Base-by-base conservation (phyloP, 2,329 filamentous ascomycete species). In the Dactylellina cionopaga region DNA sequence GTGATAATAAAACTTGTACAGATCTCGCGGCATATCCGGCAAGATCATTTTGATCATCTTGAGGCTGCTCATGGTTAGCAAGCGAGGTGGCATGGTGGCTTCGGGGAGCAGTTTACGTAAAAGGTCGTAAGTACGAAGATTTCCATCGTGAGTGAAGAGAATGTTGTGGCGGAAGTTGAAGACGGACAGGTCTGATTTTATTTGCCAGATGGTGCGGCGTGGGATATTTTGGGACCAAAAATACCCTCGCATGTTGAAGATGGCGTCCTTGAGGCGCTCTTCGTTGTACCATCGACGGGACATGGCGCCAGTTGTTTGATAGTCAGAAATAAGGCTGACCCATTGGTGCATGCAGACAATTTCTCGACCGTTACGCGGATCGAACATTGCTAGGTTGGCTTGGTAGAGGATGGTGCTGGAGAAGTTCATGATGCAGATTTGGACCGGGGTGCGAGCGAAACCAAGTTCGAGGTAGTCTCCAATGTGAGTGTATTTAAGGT, bases 351-450 rank as follows among this genome's bases (percentile, higher is more conserved):
- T 71, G 13, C 24, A 51, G 19, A 71, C 13, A 0, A 71, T 49
- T 37, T 71, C 66, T 17, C 15, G 27, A 3, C 59, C 66, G 17
- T 58, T 64, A 2, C 59, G 58, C 11, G 66, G 66, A 24, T 71
- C 59, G 11, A 71, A 71, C 58, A 71, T 64, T 15, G 66, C 66
- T 4, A 71, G 43, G 22, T 71, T 71, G n/a, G 58, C 58, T 10
- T 64, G 58, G 31, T 71, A 71, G 37, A 71, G 29, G n/a, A 71
- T 46, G 15, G 52, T 33, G n/a, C 66, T 58, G 11, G 31, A 24
- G 25, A 43, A 58, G 13, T 64, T 47, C 43, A 51, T 52, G 22
- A 71, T 11, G 11, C 66, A 64, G 25, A 71, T 22, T 27, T 71
- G 66, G 4, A 51, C 51, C 0, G 66, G 66, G 0, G 52, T 64